Percentiles rank a stretch among this genome's conserved stretches.
phyloP scores from a whole-genome alignment of 2,329 filamentous ascomycete species.

The Cercospora sojina region DNA sequence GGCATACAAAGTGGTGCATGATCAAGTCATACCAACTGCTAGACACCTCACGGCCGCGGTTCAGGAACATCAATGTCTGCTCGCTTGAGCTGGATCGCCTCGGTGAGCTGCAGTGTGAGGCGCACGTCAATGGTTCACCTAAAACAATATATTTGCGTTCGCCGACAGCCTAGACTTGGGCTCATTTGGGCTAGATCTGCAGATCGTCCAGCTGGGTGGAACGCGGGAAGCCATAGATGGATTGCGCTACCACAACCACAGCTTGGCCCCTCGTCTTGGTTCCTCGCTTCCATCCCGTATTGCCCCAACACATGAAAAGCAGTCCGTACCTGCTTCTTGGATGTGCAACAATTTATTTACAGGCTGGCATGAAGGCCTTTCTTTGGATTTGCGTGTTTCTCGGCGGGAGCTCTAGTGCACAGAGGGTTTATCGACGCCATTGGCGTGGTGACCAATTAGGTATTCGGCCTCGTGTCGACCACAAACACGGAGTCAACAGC shows the following conservation, averaged over 20 bases:
- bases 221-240: background rate
- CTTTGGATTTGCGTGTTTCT: conserved; percentile 3
- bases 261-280: background rate
- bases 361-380: background rate
- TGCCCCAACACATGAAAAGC: background rate
- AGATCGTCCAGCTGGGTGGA: background rate
- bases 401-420: background rate
- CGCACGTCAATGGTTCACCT: conserved; percentile 1
- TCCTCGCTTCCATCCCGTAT: background rate
- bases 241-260: conserved; percentile 4
- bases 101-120: background rate
- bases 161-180: background rate
- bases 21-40: background rate
- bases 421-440: background rate
- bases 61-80: background rate
- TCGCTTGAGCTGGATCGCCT: background rate
- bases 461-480: background rate
- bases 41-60: background rate
- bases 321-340: background rate
- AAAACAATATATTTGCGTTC: conserved; percentile 13
- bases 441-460: background rate
- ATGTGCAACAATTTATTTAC: background rate
- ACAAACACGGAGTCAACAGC: background rate
- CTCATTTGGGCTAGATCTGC: conserved; percentile 1
- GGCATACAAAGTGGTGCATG: background rate